Percentiles rank a stretch among this genome's conserved stretches.
phyloP scores from a whole-genome alignment of 2,329 filamentous ascomycete genomes.

The Cladosporium sphaerospermum region DNA sequence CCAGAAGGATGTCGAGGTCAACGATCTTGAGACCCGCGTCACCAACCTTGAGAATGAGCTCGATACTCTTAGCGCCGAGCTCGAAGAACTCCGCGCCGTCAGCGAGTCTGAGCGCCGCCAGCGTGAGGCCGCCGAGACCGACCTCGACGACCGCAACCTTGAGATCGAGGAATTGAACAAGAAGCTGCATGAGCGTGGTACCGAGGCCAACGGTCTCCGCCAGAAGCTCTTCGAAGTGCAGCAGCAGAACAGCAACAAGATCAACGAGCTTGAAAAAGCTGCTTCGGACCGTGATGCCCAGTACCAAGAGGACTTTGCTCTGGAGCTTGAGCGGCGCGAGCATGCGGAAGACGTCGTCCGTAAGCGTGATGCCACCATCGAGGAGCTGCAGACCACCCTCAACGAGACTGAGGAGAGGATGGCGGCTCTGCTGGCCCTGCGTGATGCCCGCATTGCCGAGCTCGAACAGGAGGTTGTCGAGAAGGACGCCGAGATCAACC shows the following conservation, averaged over 20 bases:
- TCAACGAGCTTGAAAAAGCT: conserved; percentile 33
- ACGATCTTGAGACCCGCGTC: conserved; percentile 33
- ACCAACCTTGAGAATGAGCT: conserved; percentile 29
- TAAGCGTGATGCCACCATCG: conserved; percentile 31
- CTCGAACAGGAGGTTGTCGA: conserved; percentile 23
- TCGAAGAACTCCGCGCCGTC: conserved; percentile 32
- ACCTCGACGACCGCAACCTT: conserved; percentile 37
- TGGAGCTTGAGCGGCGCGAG: conserved; percentile 35
- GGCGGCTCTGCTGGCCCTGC: conserved; percentile 22
- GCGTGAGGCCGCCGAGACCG: conserved; percentile 38
- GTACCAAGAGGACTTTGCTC: conserved; percentile 33
- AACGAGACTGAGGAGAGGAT: conserved; percentile 26
- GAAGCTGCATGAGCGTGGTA: conserved; percentile 36
- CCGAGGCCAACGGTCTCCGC: conserved; percentile 43
- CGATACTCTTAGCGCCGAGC: conserved; percentile 24
- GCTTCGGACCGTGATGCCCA: conserved; percentile 35
- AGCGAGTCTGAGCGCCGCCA: conserved; percentile 38
- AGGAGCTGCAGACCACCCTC: conserved; percentile 32
- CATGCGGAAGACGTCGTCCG: conserved; percentile 31
- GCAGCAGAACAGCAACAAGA: conserved; percentile 34
- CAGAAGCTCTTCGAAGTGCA: conserved; percentile 43
- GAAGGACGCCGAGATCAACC: conserved; percentile 22
- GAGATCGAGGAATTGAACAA: conserved; percentile 36
- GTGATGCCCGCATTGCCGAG: conserved; percentile 26
- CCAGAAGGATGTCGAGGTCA: conserved; percentile 32